Conservation (phyloP, 306 rosid species). For the Betula pendula region DNA sequence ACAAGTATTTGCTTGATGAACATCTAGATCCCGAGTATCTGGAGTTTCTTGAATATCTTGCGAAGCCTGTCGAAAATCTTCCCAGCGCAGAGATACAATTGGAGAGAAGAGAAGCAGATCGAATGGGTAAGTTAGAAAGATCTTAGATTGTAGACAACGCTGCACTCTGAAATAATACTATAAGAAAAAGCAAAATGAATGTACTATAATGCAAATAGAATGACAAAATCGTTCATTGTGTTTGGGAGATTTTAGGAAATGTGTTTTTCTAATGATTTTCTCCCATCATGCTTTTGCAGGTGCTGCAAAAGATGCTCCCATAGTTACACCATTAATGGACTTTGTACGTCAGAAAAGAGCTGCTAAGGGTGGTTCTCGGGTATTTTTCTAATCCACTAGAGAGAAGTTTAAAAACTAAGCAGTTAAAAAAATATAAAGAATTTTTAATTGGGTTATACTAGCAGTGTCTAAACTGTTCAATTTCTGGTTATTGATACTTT, state of each 20-base stretch:
- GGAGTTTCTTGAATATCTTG: slow-evolving; percentile 67
- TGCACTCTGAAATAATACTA: neutral
- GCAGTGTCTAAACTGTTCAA: neutral
- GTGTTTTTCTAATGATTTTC: neutral
- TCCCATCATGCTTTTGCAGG: slow-evolving; percentile 36
- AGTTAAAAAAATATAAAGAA: neutral
- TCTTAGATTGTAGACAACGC: neutral
- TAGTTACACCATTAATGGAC: slow-evolving; percentile 80
- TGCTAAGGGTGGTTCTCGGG: slow-evolving; percentile 68
- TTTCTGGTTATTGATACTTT: slow-evolving; percentile 2
- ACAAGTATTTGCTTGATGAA: slow-evolving; percentile 43
- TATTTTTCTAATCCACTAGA: slow-evolving; percentile 22
- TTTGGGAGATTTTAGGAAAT: neutral
- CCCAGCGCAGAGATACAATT: slow-evolving; percentile 80
- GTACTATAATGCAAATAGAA: slow-evolving; percentile 2
- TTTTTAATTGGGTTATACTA: neutral
- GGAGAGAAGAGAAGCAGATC: slow-evolving; percentile 79
- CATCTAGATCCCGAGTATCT: slow-evolving; percentile 73
- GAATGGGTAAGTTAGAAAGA: slow-evolving; percentile 55
- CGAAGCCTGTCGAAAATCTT: slow-evolving; percentile 76
- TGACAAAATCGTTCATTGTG: neutral
- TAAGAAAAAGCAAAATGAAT: neutral
- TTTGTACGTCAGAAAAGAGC: slow-evolving; percentile 82
- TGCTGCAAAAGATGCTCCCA: slow-evolving; percentile 54
- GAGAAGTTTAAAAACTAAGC: neutral